Conservation (phyloP, 345 rosid genomes). For the Tarenaya hassleriana region DNA sequence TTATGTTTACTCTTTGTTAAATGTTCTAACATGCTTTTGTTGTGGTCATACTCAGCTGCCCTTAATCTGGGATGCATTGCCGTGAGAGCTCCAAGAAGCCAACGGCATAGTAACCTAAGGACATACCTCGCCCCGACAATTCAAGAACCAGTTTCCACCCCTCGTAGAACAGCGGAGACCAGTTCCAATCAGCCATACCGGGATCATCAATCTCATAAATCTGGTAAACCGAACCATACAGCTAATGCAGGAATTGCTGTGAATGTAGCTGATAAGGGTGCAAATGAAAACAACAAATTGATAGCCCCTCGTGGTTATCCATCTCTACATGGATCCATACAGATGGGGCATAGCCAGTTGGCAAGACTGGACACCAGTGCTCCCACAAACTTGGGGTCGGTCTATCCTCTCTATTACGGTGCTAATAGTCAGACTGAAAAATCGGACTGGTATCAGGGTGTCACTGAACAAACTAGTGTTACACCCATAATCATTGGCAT, state of each 20-base stretch:
- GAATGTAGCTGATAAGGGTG: too few relatives aligned
- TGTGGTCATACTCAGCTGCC: conserved; percentile 55
- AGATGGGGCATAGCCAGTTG: conserved; percentile 25
- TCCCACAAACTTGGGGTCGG: conserved; percentile 39
- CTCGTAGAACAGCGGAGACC: too few relatives aligned
- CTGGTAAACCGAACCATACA: too few relatives aligned
- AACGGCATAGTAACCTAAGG: conserved; percentile 79
- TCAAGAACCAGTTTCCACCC: too few relatives aligned
- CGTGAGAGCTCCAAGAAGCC: conserved; percentile 94
- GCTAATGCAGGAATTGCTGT: too few relatives aligned
- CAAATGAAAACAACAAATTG: too few relatives aligned
- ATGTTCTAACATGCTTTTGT: background rate
- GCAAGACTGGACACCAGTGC: conserved; percentile 32
- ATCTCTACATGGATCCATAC: conserved; percentile 35
- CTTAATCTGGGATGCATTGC: conserved; percentile 89
- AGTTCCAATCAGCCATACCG: too few relatives aligned
- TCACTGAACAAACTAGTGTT: too few relatives aligned
- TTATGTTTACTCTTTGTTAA: background rate
- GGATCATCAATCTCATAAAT: too few relatives aligned
- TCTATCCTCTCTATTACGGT: conserved; percentile 71
- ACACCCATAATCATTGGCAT: conserved; percentile 54
- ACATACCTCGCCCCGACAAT: conserved; percentile 65
- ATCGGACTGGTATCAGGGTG: conserved; percentile 29
- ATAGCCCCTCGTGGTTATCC: conserved; percentile 39
- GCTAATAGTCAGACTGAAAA: conserved; percentile 35